Evolutionary conservation across 2,329 filamentous ascomycete genomes (phyloP).

Genomic region (Setomelanomma holmii): DNA sequence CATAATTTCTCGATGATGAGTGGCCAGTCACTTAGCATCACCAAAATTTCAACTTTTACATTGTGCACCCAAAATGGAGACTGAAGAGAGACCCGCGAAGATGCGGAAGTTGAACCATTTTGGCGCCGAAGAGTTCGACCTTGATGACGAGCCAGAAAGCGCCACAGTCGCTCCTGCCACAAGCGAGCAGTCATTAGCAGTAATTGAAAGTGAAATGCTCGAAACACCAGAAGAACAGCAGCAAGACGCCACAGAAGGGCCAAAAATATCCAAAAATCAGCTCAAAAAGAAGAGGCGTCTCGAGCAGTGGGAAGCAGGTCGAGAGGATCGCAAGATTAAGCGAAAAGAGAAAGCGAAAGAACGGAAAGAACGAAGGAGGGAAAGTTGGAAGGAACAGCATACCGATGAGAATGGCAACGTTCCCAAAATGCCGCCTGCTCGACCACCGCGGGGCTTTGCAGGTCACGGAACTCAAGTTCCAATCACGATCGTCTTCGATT

Average conservation of each 20-base stretch:
- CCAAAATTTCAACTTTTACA: background rate
- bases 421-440: slow-evolving; percentile 22
- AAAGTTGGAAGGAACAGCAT: slow-evolving; percentile 51
- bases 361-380: slow-evolving; percentile 60
- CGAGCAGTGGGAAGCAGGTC: slow-evolving; percentile 77
- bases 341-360: slow-evolving; percentile 64
- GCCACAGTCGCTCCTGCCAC: slow-evolving; percentile 15
- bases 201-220: slow-evolving; percentile 11
- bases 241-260: slow-evolving; percentile 13
- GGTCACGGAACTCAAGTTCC: slow-evolving; percentile 67
- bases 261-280: slow-evolving; percentile 79
- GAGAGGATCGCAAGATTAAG: slow-evolving; percentile 63
- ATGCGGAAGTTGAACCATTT: slow-evolving; percentile 59
- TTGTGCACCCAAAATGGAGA: slow-evolving; percentile 56
- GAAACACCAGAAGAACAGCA: slow-evolving; percentile 7
- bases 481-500: slow-evolving; percentile 85
- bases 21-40: slow-evolving; percentile 19
- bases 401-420: slow-evolving; percentile 28
- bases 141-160: slow-evolving; percentile 8
- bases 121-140: slow-evolving; percentile 11
- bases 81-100: slow-evolving; percentile 63
- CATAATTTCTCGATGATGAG: slow-evolving; percentile 37
- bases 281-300: slow-evolving; percentile 78
- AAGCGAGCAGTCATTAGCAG: slow-evolving; percentile 8
- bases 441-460: slow-evolving; percentile 26